These are phyloP conservation scores for Shiraia bambusicola DNA, from an alignment of 2,329 filamentous ascomycete genomes.

Conservation along the genomic window DNA sequence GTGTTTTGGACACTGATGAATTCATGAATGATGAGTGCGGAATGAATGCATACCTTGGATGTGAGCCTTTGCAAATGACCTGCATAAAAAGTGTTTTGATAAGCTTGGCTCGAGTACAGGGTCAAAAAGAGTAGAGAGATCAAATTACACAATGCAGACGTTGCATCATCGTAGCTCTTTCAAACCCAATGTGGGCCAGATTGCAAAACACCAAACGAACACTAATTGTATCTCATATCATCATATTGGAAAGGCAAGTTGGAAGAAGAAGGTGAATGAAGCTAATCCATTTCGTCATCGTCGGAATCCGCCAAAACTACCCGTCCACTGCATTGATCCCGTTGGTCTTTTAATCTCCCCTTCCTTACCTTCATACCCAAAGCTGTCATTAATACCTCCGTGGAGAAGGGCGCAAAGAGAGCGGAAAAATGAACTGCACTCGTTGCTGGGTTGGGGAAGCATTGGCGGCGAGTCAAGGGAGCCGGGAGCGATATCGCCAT, in stretches of 20 bases:
- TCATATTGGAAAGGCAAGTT: background rate
- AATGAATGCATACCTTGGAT: no score
- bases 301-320: slow-evolving; percentile 18
- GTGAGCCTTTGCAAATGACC: no score
- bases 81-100: no score
- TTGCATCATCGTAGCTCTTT: no score
- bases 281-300: slow-evolving; percentile 1
- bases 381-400: slow-evolving; percentile 21
- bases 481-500: slow-evolving; percentile 41
- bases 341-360: slow-evolving; percentile 33
- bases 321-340: slow-evolving; percentile 36
- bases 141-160: no score
- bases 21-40: no score
- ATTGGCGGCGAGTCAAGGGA: slow-evolving; percentile 37
- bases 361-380: slow-evolving; percentile 41
- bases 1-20: no score
- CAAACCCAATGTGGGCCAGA: no score
- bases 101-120: no score
- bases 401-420: slow-evolving; percentile 28
- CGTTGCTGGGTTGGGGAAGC: slow-evolving; percentile 25
- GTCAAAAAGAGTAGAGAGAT: no score
- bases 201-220: no score
- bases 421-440: slow-evolving; percentile 17
- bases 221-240: no score
- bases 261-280: background rate